Conservation (phyloP, 371 early-diverging fungal species). For the Actinomortierella ambigua region DNA sequence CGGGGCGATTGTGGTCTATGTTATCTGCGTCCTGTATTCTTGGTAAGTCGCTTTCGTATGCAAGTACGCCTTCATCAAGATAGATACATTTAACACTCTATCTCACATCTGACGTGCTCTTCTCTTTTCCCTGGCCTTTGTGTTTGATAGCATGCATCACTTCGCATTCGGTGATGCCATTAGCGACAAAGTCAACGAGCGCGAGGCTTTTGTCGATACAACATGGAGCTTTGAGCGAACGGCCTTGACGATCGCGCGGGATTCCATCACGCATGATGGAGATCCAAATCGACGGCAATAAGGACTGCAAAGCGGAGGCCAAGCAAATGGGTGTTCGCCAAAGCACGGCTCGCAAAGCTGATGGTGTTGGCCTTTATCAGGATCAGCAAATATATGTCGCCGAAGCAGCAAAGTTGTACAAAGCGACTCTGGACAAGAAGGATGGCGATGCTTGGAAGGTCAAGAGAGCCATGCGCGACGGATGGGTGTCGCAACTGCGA, state of each 20-base stretch:
- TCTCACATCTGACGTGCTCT: no score
- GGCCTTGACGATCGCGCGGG: conserved; percentile 12
- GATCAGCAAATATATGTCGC: conserved; percentile 20
- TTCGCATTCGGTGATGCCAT: conserved; percentile 4
- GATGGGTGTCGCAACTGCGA: conserved; percentile 14
- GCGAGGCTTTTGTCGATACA: conserved; percentile 14
- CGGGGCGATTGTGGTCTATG: conserved; percentile 6
- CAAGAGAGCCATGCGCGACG: conserved; percentile 13
- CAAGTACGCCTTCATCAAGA: not conserved
- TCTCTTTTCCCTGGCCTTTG: no score
- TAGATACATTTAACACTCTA: not conserved
- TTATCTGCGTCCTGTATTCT: conserved; percentile 5
- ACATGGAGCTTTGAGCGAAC: conserved; percentile 22
- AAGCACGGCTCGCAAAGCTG: conserved; percentile 11
- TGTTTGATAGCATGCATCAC: conserved; percentile 10
- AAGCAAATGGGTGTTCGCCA: conserved; percentile 3
- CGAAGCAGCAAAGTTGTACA: conserved; percentile 14
- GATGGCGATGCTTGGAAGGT: conserved; percentile 16
- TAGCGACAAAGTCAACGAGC: conserved; percentile 15
- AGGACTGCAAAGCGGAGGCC: conserved; percentile 14
- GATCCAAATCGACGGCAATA: conserved; percentile 2
- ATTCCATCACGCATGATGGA: conserved; percentile 15
- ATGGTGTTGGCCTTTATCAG: conserved; percentile 12
- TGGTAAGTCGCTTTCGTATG: conserved; percentile 6
- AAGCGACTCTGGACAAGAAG: conserved; percentile 14